Conservation (phyloP, 805 yeast genomes). For the Saccharomycopsis sp. region DNA sequence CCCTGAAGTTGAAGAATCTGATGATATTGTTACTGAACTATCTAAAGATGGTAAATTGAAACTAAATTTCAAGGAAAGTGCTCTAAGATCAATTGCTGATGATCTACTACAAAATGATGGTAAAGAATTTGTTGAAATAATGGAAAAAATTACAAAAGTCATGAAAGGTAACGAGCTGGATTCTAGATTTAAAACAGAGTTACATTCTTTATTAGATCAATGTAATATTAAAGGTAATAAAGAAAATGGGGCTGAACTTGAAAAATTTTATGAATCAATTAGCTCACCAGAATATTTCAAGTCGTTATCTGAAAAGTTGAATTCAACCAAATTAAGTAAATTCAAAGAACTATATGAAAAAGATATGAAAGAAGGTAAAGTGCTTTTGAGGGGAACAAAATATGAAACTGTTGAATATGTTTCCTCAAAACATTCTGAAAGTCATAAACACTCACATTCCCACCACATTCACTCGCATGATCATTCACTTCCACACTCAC, state of each 20-base stretch:
- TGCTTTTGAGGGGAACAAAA: no score
- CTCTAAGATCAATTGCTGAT: slow-evolving; percentile 46
- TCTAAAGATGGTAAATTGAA: no score
- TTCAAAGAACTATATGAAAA: not conserved
- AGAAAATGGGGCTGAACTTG: not conserved
- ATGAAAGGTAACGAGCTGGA: not conserved
- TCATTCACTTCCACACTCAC: no score
- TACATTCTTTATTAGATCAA: not conserved
- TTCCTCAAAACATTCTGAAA: no score
- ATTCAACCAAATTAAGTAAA: not conserved
- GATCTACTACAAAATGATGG: slow-evolving; percentile 60
- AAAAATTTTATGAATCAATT: not conserved
- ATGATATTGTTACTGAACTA: no score
- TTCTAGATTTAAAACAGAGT: no score
- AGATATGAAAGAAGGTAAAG: no score
- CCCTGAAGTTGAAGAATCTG: no score
- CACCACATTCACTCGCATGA: no score
- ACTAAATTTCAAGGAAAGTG: slow-evolving; percentile 19
- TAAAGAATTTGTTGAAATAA: slow-evolving; percentile 49
- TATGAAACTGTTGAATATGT: no score
- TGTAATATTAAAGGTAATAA: not conserved
- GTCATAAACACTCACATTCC: no score
- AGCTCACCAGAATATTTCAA: not conserved
- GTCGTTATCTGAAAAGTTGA: not conserved
- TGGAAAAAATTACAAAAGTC: slow-evolving; percentile 39